Evolutionary conservation across 2,329 filamentous ascomycete species (phyloP).

Genomic region (Scedosporium apiospermum): DNA sequence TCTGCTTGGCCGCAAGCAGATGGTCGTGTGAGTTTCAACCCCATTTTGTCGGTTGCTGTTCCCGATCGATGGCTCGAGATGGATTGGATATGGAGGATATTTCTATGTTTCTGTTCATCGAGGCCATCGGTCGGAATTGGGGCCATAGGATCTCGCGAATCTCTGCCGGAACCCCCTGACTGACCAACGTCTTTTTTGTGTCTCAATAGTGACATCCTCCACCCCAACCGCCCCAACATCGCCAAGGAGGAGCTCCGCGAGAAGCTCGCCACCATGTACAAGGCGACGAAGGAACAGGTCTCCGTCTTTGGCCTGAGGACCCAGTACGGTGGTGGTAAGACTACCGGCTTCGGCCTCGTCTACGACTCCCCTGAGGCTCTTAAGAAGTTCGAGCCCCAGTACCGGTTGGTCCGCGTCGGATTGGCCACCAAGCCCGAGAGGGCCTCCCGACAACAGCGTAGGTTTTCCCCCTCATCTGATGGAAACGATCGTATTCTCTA

Average conservation of each 20-base stretch:
- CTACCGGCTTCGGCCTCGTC: conserved; percentile 95
- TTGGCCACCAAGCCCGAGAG: conserved; percentile 92
- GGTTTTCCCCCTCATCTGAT: conserved; percentile 34
- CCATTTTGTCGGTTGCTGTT: too few relatives aligned
- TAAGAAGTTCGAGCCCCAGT: conserved; percentile 99
- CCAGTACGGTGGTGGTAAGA: conserved; percentile 99
- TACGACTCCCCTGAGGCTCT: conserved; percentile 97
- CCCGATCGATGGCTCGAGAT: too few relatives aligned
- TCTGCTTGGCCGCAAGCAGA: conserved; percentile 97
- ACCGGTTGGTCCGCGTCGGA: conserved; percentile 91
- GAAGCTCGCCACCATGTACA: conserved; percentile 94
- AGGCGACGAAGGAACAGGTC: conserved; percentile 95
- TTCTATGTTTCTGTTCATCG: too few relatives aligned
- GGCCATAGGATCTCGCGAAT: neutral
- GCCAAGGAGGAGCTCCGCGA: conserved; percentile 96
- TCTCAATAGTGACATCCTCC: conserved; percentile 82
- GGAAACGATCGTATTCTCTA: too few relatives aligned
- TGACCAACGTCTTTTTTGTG: conserved; percentile 8
- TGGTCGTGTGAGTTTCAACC: conserved; percentile 84
- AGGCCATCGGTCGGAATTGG: neutral
- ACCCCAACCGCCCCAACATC: conserved; percentile 97
- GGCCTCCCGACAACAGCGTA: conserved; percentile 98
- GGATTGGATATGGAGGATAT: too few relatives aligned
- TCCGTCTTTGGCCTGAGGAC: conserved; percentile 98
- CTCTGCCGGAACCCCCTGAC: neutral